Percentiles rank a stretch among this genome's conserved stretches.
phyloP scores from a whole-genome alignment of 2,329 filamentous ascomycete species.

The Aschersonia sp. region DNA sequence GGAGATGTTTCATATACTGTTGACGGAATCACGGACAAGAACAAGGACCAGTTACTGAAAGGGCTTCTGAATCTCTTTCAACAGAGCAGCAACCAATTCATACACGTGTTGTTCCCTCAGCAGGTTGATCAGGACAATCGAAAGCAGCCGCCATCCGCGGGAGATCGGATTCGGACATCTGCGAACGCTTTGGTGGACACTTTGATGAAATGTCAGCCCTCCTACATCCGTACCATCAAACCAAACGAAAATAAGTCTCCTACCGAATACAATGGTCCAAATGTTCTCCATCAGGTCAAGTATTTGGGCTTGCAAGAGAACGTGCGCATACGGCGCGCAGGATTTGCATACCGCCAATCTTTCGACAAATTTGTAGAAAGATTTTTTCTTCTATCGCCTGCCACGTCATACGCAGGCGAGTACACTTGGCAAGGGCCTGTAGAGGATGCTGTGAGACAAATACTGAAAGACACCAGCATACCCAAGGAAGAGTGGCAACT shows the following conservation, averaged over 20 bases:
- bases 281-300: constrained; percentile 96
- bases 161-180: constrained; percentile 89
- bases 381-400: constrained; percentile 88
- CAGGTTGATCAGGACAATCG: constrained; percentile 94
- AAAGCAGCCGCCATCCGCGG: constrained; percentile 82
- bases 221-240: constrained; percentile 98
- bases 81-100: constrained; percentile 69
- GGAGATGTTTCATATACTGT: constrained; percentile 92
- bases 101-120: constrained; percentile 80
- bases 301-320: constrained; percentile 99
- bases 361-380: constrained; percentile 98
- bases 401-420: constrained; percentile 90
- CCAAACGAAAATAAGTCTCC: constrained; percentile 98
- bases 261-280: constrained; percentile 77
- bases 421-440: constrained; percentile 90
- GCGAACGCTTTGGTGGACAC: constrained; percentile 92
- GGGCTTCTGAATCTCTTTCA: constrained; percentile 80
- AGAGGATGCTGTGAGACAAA: constrained; percentile 77
- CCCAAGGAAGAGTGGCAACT: constrained; percentile 93
- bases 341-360: constrained; percentile 91
- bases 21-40: constrained; percentile 97
- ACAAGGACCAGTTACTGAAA: constrained; percentile 94
- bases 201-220: constrained; percentile 92
- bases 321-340: constrained; percentile 88
- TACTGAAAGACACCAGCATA: constrained; percentile 91